Evolutionary conservation across 2,329 filamentous ascomycete genomes (phyloP).

Genomic region (Botrytis medusae): DNA sequence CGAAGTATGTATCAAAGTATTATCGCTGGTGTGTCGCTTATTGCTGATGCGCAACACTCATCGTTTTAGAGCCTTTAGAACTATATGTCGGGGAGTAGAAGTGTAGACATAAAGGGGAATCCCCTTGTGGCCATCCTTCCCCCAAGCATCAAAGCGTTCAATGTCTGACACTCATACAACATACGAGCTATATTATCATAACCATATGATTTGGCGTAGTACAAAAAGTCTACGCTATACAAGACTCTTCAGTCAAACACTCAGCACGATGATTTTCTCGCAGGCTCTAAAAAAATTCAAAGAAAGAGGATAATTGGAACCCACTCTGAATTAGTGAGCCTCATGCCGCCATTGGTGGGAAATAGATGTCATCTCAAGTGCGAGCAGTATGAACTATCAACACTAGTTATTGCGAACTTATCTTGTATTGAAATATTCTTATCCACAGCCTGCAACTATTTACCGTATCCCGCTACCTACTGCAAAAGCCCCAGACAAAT

Average conservation of each 20-base stretch:
- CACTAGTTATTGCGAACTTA: background rate
- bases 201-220: background rate
- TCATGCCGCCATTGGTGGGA: background rate
- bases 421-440: constrained; percentile 1
- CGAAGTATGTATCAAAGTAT: background rate
- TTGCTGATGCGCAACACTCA: background rate
- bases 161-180: background rate
- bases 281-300: background rate
- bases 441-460: constrained; percentile 2
- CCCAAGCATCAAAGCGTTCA: background rate
- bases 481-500: constrained; percentile 13
- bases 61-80: background rate
- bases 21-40: background rate
- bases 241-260: background rate
- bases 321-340: background rate
- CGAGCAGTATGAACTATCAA: background rate
- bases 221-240: background rate
- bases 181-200: background rate
- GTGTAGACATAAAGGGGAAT: background rate
- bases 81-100: background rate
- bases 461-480: constrained; percentile 5
- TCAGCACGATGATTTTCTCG: background rate
- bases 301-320: background rate
- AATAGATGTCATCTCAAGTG: background rate
- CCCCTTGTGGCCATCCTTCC: background rate